Percentiles rank a stretch among this genome's conserved stretches.
These are phyloP conservation scores for Aspergillus vadensis DNA, from an alignment of 2,329 filamentous ascomycete species.

Conservation along the genomic window DNA sequence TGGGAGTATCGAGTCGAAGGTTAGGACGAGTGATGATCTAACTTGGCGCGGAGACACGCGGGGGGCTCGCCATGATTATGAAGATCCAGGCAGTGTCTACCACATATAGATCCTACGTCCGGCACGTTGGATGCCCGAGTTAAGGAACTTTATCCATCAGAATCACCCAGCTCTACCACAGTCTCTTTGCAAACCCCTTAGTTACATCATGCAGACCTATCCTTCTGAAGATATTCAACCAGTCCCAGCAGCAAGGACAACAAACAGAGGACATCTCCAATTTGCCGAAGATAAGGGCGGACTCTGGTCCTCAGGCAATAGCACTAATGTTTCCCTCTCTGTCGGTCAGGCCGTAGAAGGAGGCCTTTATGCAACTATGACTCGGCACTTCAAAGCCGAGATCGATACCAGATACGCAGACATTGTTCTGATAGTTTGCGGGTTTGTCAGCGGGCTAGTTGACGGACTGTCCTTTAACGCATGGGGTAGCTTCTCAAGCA, in stretches of 20 bases:
- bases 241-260: constrained; percentile 12
- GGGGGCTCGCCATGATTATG: neutral
- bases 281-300: constrained; percentile 22
- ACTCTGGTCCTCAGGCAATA: constrained; percentile 26
- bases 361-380: constrained; percentile 17
- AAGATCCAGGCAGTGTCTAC: neutral
- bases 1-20: neutral
- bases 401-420: constrained; percentile 31
- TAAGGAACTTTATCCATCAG: constrained; percentile 6
- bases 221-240: constrained; percentile 10
- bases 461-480: constrained; percentile 46
- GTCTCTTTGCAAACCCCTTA: neutral
- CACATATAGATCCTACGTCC: neutral
- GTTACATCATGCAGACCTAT: constrained; percentile 16
- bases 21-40: neutral
- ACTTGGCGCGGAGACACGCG: constrained; percentile 8
- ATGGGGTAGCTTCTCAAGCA: constrained; percentile 47
- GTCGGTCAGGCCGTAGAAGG: constrained; percentile 18
- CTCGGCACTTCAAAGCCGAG: constrained; percentile 24
- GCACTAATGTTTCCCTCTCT: constrained; percentile 28
- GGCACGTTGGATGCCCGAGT: neutral
- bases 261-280: constrained; percentile 14
- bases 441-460: constrained; percentile 43
- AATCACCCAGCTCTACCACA: neutral
- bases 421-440: constrained; percentile 37